phyloP scores from a whole-genome alignment of 1,284 basidiomycete species.

The Filobasidium uniguttulatum region DNA sequence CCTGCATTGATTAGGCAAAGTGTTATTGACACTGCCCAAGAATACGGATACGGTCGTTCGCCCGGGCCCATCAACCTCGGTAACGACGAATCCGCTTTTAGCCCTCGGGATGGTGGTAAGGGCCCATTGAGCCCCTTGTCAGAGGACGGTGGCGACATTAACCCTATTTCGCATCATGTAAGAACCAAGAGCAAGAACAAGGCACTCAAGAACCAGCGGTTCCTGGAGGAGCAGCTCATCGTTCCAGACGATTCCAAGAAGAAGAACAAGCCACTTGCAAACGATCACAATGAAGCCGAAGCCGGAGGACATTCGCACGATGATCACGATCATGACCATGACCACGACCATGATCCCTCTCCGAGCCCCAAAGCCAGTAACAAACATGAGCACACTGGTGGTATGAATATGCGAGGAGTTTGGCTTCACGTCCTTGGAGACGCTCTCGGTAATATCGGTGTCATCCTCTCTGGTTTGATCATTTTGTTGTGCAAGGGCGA shows the following conservation, averaged over 20 bases:
- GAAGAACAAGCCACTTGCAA: constrained; percentile 11
- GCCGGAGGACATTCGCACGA: constrained; percentile 17
- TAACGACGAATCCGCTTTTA: not conserved
- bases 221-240: not conserved
- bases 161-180: constrained; percentile 9
- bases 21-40: constrained; percentile 73
- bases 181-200: constrained; percentile 6
- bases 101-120: not conserved
- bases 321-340: constrained; percentile 23
- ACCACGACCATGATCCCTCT: constrained; percentile 21
- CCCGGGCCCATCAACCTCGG: not conserved
- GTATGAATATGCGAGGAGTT: constrained; percentile 96
- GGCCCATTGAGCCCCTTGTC: not conserved
- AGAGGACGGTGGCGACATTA: not conserved
- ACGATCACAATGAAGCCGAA: constrained; percentile 20
- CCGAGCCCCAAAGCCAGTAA: too few relatives aligned
- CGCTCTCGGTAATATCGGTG: constrained; percentile 93
- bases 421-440: constrained; percentile 92
- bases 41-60: constrained; percentile 44
- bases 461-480: constrained; percentile 83
- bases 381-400: constrained; percentile 45
- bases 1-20: constrained; percentile 78
- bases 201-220: not conserved
- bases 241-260: constrained; percentile 5
- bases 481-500: constrained; percentile 55